Percentiles rank a stretch among this genome's conserved stretches.
phyloP scores from a whole-genome alignment of 2,329 filamentous ascomycete genomes.

The Pyrenophora tritici-repentis region DNA sequence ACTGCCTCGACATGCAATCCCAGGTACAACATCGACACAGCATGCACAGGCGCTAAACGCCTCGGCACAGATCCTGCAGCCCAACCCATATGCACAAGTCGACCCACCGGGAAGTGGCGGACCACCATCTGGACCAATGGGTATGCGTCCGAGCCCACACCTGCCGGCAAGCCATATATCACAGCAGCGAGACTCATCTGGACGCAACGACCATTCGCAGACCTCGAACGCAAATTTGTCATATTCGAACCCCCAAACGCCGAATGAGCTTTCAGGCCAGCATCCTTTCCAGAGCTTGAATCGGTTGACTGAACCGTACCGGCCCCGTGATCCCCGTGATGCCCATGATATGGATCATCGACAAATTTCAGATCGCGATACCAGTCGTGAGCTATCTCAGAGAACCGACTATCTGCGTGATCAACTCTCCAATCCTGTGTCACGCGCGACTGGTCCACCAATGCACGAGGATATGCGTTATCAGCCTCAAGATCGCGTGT shows the following conservation, averaged over 20 bases:
- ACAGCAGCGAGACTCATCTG: constrained; percentile 35
- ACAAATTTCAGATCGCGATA: constrained; percentile 39
- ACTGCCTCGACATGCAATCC: constrained; percentile 31
- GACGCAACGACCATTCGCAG: constrained; percentile 42
- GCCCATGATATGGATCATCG: constrained; percentile 36
- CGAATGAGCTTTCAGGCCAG: constrained; percentile 35
- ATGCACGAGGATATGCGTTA: constrained; percentile 39
- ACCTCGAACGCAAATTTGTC: constrained; percentile 35
- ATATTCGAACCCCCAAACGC: constrained; percentile 43
- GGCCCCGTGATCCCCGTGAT: constrained; percentile 38
- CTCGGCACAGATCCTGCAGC: constrained; percentile 40
- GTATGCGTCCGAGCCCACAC: constrained; percentile 46
- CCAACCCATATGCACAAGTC: constrained; percentile 46
- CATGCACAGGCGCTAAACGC: constrained; percentile 26
- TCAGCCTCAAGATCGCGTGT: constrained; percentile 35
- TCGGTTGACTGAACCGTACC: constrained; percentile 34
- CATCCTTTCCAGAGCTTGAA: constrained; percentile 31
- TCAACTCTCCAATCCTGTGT: constrained; percentile 31
- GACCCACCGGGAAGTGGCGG: constrained; percentile 38
- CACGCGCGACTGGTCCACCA: constrained; percentile 26
- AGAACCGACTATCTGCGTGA: constrained; percentile 38
- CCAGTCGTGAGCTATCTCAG: constrained; percentile 39
- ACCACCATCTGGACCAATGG: constrained; percentile 38
- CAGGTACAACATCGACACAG: constrained; percentile 25
- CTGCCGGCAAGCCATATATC: constrained; percentile 36